Percentiles rank a stretch among this genome's conserved stretches.
phyloP scores from a whole-genome alignment of 1,139 yeast species.

The Sugiyamaella japonica region DNA sequence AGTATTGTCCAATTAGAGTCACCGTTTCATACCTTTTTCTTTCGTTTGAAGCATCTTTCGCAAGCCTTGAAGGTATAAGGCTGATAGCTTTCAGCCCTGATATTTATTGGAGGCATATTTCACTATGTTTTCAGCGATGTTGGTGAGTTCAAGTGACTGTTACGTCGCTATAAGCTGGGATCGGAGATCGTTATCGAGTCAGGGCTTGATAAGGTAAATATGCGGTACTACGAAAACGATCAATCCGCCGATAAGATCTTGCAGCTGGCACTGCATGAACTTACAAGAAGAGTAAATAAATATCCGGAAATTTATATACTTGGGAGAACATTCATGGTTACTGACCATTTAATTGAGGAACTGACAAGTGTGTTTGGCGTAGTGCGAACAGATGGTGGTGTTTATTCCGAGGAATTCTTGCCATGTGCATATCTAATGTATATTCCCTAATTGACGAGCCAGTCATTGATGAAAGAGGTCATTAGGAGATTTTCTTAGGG shows the following conservation, averaged over 20 bases:
- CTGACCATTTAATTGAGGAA: too few relatives aligned
- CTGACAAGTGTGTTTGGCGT: too few relatives aligned
- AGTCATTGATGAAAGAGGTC: too few relatives aligned
- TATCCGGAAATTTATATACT: too few relatives aligned
- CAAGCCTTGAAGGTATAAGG: slow-evolving; percentile 28
- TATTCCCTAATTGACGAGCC: too few relatives aligned
- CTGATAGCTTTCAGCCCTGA: slow-evolving; percentile 7
- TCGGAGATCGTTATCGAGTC: background rate
- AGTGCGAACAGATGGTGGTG: too few relatives aligned
- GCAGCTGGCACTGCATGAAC: background rate
- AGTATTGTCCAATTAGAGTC: background rate
- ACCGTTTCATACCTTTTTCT: slow-evolving; percentile 26
- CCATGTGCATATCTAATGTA: too few relatives aligned
- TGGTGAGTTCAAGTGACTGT: background rate
- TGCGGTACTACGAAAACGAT: background rate
- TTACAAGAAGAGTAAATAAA: too few relatives aligned
- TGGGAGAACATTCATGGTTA: too few relatives aligned
- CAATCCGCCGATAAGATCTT: background rate
- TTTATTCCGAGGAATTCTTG: too few relatives aligned
- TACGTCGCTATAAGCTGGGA: background rate
- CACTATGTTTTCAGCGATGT: background rate
- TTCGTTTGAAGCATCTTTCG: slow-evolving; percentile 28
- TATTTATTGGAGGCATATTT: slow-evolving; percentile 6
- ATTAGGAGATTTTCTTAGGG: too few relatives aligned
- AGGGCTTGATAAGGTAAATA: background rate